Evolutionary conservation across 2,329 filamentous ascomycete genomes (phyloP).

Genomic region (Ceratocystis variospora): DNA sequence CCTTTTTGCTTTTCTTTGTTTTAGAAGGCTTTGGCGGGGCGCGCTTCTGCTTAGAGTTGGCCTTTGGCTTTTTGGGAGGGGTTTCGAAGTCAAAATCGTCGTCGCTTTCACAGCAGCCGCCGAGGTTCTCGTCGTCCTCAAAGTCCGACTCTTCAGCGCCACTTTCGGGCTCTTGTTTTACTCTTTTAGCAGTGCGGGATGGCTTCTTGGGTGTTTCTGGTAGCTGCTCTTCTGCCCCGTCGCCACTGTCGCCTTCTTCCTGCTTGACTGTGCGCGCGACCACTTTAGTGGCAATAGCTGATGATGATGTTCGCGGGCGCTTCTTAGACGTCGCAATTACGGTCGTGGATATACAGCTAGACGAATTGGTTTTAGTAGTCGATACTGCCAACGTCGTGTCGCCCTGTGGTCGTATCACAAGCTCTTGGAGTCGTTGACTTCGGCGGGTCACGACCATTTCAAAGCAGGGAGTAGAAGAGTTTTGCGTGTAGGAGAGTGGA

Average conservation of each 20-base stretch:
- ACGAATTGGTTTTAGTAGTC: not conserved
- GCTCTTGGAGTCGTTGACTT: constrained; percentile 2
- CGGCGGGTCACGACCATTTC: constrained; percentile 5
- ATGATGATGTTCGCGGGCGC: not conserved
- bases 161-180: not conserved
- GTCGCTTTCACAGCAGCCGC: constrained; percentile 15
- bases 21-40: not conserved
- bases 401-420: not conserved
- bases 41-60: not conserved
- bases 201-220: not conserved
- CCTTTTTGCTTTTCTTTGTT: not conserved
- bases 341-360: not conserved
- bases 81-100: constrained; percentile 9
- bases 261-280: not conserved
- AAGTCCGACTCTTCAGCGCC: constrained; percentile 11
- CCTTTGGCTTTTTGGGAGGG: not conserved
- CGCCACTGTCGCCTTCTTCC: not conserved
- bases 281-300: not conserved
- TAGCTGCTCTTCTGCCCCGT: not conserved
- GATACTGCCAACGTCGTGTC: not conserved
- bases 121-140: constrained; percentile 11
- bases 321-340: not conserved
- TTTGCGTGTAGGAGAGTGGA: too few relatives aligned
- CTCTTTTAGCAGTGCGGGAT: not conserved
- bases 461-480: not conserved